These are phyloP conservation scores for Salix exigua DNA, from an alignment of 345 rosid species.

Conservation along the genomic window DNA sequence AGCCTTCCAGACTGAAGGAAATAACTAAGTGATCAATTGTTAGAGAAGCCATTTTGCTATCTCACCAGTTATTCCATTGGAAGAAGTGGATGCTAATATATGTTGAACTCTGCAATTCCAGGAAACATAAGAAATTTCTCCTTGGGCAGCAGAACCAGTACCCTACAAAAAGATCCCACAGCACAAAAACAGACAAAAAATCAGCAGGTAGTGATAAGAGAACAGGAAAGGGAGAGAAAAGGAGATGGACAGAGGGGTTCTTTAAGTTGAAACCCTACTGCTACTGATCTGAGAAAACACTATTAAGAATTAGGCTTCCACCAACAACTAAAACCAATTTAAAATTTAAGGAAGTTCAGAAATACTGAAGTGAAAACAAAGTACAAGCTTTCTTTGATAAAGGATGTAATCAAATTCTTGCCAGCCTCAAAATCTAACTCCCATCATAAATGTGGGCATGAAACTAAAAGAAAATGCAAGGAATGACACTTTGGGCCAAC, in stretches of 20 bases:
- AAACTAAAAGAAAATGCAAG: background rate
- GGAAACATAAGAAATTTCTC: constrained; percentile 89
- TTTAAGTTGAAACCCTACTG: background rate
- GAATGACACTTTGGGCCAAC: background rate
- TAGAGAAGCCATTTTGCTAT: background rate
- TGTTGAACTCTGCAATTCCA: constrained; percentile 96
- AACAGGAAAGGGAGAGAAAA: background rate
- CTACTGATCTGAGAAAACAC: background rate
- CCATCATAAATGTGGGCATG: background rate
- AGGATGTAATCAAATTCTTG: background rate
- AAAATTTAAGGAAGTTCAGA: background rate
- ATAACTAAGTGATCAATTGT: background rate
- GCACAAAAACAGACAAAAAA: background rate
- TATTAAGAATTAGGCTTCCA: background rate
- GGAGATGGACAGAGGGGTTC: background rate
- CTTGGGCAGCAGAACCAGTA: constrained; percentile 87
- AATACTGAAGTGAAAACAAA: background rate
- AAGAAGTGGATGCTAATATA: constrained; percentile 90
- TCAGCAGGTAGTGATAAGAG: background rate
- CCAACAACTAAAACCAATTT: background rate
- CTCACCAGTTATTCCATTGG: constrained; percentile 95
- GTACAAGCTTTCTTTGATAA: background rate
- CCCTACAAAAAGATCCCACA: constrained; percentile 54
- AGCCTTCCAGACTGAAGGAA: constrained; percentile 6
- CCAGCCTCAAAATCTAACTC: background rate